phyloP scores from a whole-genome alignment of 148 eudicot genomes.

The Silene latifolia region DNA sequence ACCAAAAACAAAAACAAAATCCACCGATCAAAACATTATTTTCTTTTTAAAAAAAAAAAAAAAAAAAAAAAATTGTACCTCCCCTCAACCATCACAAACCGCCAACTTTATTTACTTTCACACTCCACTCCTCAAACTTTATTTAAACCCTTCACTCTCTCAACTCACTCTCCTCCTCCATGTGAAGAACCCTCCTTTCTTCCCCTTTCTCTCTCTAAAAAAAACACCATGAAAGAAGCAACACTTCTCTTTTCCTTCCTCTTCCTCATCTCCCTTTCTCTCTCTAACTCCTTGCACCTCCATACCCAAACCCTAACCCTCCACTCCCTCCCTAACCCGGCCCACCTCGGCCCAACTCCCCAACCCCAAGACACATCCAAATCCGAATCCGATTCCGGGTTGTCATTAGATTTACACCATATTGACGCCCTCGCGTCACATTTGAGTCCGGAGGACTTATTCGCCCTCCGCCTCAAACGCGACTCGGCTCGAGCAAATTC shows the following conservation, averaged over 20 bases:
- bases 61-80: no score
- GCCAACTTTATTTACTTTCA: conserved; percentile 15
- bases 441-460: conserved; percentile 45
- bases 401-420: conserved; percentile 50
- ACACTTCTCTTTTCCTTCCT: conserved; percentile 11
- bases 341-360: conserved; percentile 8
- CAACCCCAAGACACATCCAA: conserved; percentile 16
- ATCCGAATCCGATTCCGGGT: not conserved
- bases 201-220: not conserved
- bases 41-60: no score
- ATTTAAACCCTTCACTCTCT: not conserved
- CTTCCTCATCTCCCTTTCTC: conserved; percentile 18
- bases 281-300: conserved; percentile 23
- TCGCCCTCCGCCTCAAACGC: conserved; percentile 51
- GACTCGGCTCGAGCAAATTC: conserved; percentile 46
- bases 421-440: conserved; percentile 44
- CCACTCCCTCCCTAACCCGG: conserved; percentile 44
- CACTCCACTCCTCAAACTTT: not conserved
- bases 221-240: conserved; percentile 23
- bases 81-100: conserved; percentile 11
- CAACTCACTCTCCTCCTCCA: conserved; percentile 5
- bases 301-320: conserved; percentile 42
- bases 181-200: conserved; percentile 17
- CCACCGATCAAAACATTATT: conserved; percentile 16
- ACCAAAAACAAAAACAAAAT: conserved; percentile 8